A percentile compares a stretch with the other conserved stretches of the same genome.
Evolutionary conservation across 805 yeast species (phyloP).

Genomic region (Tetrapisispora fleetii): DNA sequence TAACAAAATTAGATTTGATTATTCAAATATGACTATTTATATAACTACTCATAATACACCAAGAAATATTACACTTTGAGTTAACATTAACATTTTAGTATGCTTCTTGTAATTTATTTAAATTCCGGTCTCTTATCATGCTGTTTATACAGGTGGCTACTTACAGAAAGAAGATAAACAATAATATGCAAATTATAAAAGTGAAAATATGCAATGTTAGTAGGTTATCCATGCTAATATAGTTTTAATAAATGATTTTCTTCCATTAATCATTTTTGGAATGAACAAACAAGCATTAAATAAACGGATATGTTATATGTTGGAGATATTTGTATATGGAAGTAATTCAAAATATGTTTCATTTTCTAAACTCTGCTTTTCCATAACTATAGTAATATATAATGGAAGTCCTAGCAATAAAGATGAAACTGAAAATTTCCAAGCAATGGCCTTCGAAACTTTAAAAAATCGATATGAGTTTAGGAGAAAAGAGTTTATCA

Average conservation of each 20-base stretch:
- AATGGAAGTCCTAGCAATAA: conserved; percentile 86
- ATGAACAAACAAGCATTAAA: background rate
- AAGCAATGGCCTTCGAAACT: conserved; percentile 64
- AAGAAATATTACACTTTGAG: background rate
- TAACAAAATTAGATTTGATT: no score
- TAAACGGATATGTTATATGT: background rate
- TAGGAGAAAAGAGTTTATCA: background rate
- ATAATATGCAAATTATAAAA: background rate
- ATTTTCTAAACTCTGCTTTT: conserved; percentile 87
- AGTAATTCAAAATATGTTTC: conserved; percentile 83
- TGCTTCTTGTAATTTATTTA: no score
- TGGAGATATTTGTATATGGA: background rate
- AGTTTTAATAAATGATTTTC: background rate
- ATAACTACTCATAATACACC: no score
- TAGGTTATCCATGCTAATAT: background rate
- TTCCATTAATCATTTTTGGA: background rate
- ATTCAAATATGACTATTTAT: no score
- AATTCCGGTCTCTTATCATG: background rate
- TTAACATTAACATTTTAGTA: no score
- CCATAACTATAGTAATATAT: conserved; percentile 78
- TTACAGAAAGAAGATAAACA: background rate
- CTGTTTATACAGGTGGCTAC: background rate
- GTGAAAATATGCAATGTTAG: background rate
- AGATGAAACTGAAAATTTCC: conserved; percentile 78
- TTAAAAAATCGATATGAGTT: conserved; percentile 31